Evolutionary conservation across 139 green algal genomes (phyloP), one percentile per base, ranked within the genome.

Genomic region (Nannochloris sp.): DNA sequence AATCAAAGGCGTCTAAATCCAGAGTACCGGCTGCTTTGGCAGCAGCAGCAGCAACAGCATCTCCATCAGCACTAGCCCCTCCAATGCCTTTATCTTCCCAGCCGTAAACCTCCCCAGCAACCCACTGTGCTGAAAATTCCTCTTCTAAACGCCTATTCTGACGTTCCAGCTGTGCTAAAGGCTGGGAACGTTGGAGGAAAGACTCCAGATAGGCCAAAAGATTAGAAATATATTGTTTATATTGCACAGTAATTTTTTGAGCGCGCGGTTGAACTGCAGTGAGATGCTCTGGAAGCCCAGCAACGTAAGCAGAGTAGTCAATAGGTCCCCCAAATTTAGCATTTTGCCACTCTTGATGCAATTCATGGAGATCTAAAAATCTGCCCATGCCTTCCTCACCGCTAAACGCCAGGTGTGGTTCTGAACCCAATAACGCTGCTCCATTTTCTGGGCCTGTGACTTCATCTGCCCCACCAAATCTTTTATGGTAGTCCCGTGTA

Each of bases 181-280:
- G 94, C 70, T 95, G 85, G 4, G 88, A 94, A 36, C 91, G 82
- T 39, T 85, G 67, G 54, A 97, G 87, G 70, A 99, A 99, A 8
- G 48, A 76, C 45, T 75, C 51, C 27, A 99, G 79, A 73, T 99
- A 99, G 15, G 9, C 69, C 27, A 89, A 39, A 69, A 97, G 68
- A 1, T 30, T 67, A 36, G 70, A 12, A 44, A 87, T 56, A 77
- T 93, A 96, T 5, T 84, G 63, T 66, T 81, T 86, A 77, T 89
- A 95, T 4, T 75, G 53, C 19, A 72, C 71, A n/a, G 38, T 42
- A 15, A 81, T 56, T 6, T 78, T 48, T 32, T 84, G 76, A 2
- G 51, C 23, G 2, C 65, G 38, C 29, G 64, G 33, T 9, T 9
- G 12, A 24, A 92, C 51, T 9, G 51, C 45, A 19, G 30, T 45